Base-by-base conservation (phyloP, 2,329 filamentous ascomycete genomes). In the Alternaria infectoria region DNA sequence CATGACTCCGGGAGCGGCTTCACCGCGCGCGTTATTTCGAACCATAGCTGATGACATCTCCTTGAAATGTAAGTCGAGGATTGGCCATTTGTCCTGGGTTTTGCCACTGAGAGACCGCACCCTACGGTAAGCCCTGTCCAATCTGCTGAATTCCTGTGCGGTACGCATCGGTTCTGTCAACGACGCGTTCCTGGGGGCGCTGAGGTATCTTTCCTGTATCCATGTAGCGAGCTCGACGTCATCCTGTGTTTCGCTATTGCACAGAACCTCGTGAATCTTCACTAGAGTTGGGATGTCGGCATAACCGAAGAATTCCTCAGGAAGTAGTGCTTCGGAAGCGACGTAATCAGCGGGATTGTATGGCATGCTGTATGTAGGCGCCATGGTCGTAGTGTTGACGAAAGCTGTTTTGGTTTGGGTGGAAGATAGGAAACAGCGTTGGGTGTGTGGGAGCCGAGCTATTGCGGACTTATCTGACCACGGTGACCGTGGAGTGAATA, bases 41-140 rank as follows among this genome's bases (percentile, higher is more conserved):
- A 74, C 69, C 13, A 60, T 63, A 7, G 61, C 58, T 11, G 64
- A 58, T n/a, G 69, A 65, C 66, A 76, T 70, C 23, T 62, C 55
- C 50, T 74, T 76, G 67, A 68, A 71, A 28, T 63, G 66, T 11
- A 54, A 54, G 32, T 73, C 67, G 47, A 73, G 74, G 46, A 77
- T 77, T 21, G 75, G 75, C 74, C 74, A 78, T 58, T 76, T 74
- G 36, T 77, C 74, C 64, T 73, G 71, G 25, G 71, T 66, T 51
- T 70, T 71, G n/a, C 70, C 72, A 15, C 74, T 77, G 28, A 77
- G 70, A 17, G 62, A 59, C 13, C 71, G 70, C 21, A 73, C 74
- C 32, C 75, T 70, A 45, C 71, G 69, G 49, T 74, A 78, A 13
- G 75, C 75, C n/a, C 62, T 63, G 28, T 75, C 68, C 4, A 78